Conservation (phyloP, 768 basidiomycete species). For the Cubamyces sp. region DNA sequence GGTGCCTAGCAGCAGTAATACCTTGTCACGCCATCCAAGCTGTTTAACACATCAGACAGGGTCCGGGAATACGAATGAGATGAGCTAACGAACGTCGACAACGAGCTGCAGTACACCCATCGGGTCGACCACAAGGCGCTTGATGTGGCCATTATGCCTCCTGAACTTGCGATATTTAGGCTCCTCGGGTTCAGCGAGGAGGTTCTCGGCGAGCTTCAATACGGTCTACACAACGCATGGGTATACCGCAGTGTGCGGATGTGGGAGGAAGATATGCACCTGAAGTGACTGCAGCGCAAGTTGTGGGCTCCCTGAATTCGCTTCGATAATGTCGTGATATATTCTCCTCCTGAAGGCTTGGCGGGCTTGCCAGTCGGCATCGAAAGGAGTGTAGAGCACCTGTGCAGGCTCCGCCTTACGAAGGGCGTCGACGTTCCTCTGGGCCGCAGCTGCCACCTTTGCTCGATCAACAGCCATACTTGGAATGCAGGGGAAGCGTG, state of each 20-base stretch:
- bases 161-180: conserved; percentile 71
- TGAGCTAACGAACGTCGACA: conserved; percentile 54
- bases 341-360: conserved; percentile 15
- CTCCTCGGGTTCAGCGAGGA: conserved; percentile 70
- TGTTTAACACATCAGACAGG: neutral
- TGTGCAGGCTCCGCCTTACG: conserved; percentile 1
- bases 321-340: conserved; percentile 1
- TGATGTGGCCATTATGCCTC: conserved; percentile 63
- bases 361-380: conserved; percentile 10
- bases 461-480: conserved; percentile 2
- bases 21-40: conserved; percentile 14
- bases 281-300: conserved; percentile 9
- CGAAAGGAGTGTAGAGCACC: conserved; percentile 10
- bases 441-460: neutral
- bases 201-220: conserved; percentile 65
- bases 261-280: neutral
- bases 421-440: neutral
- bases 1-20: neutral
- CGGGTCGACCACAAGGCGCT: conserved; percentile 66
- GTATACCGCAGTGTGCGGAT: no score
- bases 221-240: conserved; percentile 49
- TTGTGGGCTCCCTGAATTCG: neutral
- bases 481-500: no score
- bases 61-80: neutral
- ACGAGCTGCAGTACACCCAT: conserved; percentile 76